Percentiles rank a stretch among this genome's conserved stretches.
These are phyloP conservation scores for Lithospermum erythrorhizon DNA, from an alignment of 257 asterid species.

Conservation along the genomic window DNA sequence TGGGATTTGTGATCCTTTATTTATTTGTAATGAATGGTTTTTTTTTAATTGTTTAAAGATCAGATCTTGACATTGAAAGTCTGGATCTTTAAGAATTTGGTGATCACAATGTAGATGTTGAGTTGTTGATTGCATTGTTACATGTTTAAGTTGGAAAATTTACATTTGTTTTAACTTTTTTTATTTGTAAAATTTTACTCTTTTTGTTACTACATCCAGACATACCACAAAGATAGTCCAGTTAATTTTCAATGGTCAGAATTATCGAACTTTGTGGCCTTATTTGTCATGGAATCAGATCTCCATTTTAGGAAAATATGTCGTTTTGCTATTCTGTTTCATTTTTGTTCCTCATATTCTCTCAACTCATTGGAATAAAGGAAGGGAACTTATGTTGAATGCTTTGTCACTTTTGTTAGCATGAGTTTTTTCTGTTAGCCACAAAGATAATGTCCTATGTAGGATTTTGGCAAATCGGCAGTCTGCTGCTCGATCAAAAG, in stretches of 20 bases:
- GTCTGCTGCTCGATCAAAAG: constrained; percentile 92
- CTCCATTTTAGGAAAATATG: neutral
- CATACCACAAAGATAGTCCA: too few species aligned
- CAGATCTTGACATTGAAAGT: too few species aligned
- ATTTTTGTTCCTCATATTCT: neutral
- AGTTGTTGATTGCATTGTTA: neutral
- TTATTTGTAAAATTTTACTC: neutral
- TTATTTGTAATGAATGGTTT: too few species aligned
- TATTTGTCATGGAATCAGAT: neutral
- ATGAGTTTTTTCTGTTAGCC: neutral
- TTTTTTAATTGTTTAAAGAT: too few species aligned
- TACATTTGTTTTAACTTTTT: neutral
- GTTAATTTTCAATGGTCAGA: too few species aligned
- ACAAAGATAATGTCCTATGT: neutral
- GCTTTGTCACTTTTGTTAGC: too few species aligned
- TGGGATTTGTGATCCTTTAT: too few species aligned
- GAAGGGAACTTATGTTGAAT: too few species aligned
- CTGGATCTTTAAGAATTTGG: constrained; percentile 32
- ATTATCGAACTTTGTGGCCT: too few species aligned
- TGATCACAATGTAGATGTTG: neutral
- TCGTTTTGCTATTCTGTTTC: neutral
- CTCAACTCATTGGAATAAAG: too few species aligned
- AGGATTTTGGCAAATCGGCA: constrained; percentile 95
- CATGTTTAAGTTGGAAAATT: neutral
- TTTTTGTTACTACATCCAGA: too few species aligned